Percentiles rank a stretch among this genome's conserved stretches.
phyloP scores from a whole-genome alignment of 352 stramenopile genomes.

The Pythium volutum region DNA sequence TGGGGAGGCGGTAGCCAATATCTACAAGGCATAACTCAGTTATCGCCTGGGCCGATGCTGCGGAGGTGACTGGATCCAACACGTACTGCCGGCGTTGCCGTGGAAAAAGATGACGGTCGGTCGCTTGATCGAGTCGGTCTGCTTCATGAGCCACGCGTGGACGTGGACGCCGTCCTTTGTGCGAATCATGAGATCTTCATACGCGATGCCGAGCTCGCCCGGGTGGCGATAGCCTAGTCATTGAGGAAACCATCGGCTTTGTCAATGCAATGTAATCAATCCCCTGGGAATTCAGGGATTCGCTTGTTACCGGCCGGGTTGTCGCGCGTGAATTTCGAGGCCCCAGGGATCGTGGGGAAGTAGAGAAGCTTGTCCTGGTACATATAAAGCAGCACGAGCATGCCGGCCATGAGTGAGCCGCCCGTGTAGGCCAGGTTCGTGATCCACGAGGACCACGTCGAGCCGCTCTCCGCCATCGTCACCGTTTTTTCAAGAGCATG shows the following conservation, averaged over 20 bases:
- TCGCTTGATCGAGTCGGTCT: conserved; percentile 41
- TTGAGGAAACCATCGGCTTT: not conserved
- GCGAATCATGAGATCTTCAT: conserved; percentile 88
- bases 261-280: not conserved
- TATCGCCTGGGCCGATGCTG: not conserved
- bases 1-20: conserved; percentile 92
- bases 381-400: conserved; percentile 71
- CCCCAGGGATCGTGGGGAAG: conserved; percentile 73
- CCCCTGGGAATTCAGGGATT: not conserved
- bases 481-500: not conserved
- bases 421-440: conserved; percentile 60
- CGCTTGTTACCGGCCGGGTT: conserved; percentile 78
- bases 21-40: conserved; percentile 36
- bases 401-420: conserved; percentile 51
- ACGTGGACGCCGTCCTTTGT: conserved; percentile 82
- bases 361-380: conserved; percentile 85
- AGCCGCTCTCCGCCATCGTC: conserved; percentile 35
- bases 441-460: conserved; percentile 53
- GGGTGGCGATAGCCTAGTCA: conserved; percentile 82
- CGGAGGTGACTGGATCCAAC: not conserved
- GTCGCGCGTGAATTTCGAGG: conserved; percentile 77
- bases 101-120: conserved; percentile 96
- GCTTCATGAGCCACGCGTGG: conserved; percentile 92
- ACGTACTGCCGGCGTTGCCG: conserved; percentile 90
- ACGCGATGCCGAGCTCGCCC: conserved; percentile 84